Base-by-base conservation (phyloP, 345 rosid genomes). In the Brassica nigra region DNA sequence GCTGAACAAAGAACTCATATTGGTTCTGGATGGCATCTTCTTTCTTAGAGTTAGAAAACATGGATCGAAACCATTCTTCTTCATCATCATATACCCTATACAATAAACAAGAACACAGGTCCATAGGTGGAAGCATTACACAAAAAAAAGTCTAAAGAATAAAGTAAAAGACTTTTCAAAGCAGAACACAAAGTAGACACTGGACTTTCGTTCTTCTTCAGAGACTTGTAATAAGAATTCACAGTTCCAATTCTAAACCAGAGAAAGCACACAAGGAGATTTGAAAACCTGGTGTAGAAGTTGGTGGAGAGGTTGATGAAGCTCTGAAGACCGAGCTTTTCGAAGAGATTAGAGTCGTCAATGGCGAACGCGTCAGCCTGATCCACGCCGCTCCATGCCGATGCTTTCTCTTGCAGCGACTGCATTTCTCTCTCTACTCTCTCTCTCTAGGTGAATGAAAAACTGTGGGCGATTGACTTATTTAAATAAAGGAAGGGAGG, bases 11-110 rank as follows among this genome's bases (percentile, higher is more conserved):
- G 86, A 94, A 94, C 83, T 94, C 98, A 36, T 92, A 92, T 68
- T 90, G 97, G 71, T 94, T 94, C 74, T 88, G 94, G 66, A 92
- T 90, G 0, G 98, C 97, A 30, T 90, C 97, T 78, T 94, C 98
- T 76, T 94, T 92, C 76, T 74, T 89, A 0, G 98, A 92, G 36
- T 84, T 80, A 1, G 89, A 84, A 20, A 94, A 94, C 23, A 94
- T 92, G 2, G 88, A 88, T 18, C 89, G 85, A 78, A 94, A 94
- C 97, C 98, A 92, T 67, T 89, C 96, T 83, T 94, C 92, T 54
- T 89, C 93, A 4, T 92, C 97, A 6, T 90, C 97, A 14, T 84
- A 94, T 14, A 94, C 98, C 90, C 97, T 94, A 34, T n/a, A 70
- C 49, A 61, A n/a, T 33, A 62, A 67, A 70, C 47, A 31, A 79